Base-by-base conservation (phyloP, 371 early-diverging fungal species). In the Mortierella sp. region DNA sequence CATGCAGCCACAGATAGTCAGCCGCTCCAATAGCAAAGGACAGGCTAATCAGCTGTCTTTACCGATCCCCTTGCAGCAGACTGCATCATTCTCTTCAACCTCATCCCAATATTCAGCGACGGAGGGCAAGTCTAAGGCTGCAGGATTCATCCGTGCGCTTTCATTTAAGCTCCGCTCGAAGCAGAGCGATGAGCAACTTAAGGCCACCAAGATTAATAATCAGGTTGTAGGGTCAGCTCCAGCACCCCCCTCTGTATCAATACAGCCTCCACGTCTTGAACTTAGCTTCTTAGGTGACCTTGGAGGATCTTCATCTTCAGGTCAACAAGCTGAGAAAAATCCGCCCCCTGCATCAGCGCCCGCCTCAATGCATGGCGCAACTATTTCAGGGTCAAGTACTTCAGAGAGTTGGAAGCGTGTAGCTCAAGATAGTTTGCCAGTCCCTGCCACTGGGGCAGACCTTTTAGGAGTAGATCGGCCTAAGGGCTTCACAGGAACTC, bases 81-180 rank as follows among this genome's bases (percentile, higher is more conserved):
- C 42, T 23, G 60, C 60, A 19, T 40, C 65, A 6, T 45, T 60
- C 26, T 70, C 80, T 6, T 64, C 66, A 1, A 26, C 49, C 2
- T 58, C 54, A 0, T 57, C 51, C 0, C 49, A 61, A n/a, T 6
- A 61, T 23, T 23, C 65, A 9, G 28, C 68, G 8, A 34, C 61
- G 0, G 79, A 78, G 67, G 40, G 70, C 42, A 76, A 78, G 43
- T 72, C 73, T 59, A 78, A 78, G 73, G 73, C 79, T 3, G 69
- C 73, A 22, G 79, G 79, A 35, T 78, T 78, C 29, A 78, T 78
- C 31, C 68, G 79, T 12, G 79, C 79, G 23, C 61, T 78, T 15
- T 78, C 79, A 2, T 66, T 62, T 57, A 79, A 79, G 64, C 70
- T 78, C 9, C 80, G 80, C 43, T 79, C 80, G 12, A 79, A 79